A percentile compares a stretch with the other conserved stretches of the same genome.
phyloP scores from a whole-genome alignment of 129 eudicot genomes.

The Escallonia herrerae region DNA sequence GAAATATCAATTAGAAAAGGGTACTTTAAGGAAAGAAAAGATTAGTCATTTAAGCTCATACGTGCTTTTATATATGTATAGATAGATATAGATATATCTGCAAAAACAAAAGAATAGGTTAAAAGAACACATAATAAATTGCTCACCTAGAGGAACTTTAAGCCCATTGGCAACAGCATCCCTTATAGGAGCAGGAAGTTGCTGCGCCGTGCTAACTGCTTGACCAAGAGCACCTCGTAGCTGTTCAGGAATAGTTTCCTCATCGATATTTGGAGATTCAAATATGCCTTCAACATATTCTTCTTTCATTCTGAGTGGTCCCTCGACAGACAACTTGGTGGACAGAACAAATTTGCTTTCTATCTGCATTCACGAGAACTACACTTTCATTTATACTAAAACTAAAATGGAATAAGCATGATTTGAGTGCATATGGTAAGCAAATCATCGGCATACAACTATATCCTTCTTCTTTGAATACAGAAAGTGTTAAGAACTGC shows the following conservation, averaged over 20 bases:
- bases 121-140: conserved; percentile 5
- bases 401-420: background rate
- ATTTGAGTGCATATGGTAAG: background rate
- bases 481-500: too few relatives aligned
- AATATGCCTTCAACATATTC: conserved; percentile 70
- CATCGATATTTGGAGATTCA: conserved; percentile 67
- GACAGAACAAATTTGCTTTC: conserved; percentile 56
- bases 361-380: conserved; percentile 53
- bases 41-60: too few relatives aligned
- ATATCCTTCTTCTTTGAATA: too few relatives aligned
- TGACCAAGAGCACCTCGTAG: conserved; percentile 64
- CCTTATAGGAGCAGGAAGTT: conserved; percentile 65
- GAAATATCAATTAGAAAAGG: too few relatives aligned
- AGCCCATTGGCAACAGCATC: conserved; percentile 63
- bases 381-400: conserved; percentile 6
- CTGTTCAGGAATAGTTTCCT: conserved; percentile 70
- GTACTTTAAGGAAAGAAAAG: too few relatives aligned
- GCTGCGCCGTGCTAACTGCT: conserved; percentile 70
- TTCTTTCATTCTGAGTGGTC: conserved; percentile 92
- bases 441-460: too few relatives aligned
- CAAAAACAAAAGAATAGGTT: too few relatives aligned
- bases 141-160: conserved; percentile 78
- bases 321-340: conserved; percentile 74
- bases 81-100: too few relatives aligned
- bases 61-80: too few relatives aligned